Evolutionary conservation across 345 rosid genomes (phyloP).

Genomic region (Acer negundo): DNA sequence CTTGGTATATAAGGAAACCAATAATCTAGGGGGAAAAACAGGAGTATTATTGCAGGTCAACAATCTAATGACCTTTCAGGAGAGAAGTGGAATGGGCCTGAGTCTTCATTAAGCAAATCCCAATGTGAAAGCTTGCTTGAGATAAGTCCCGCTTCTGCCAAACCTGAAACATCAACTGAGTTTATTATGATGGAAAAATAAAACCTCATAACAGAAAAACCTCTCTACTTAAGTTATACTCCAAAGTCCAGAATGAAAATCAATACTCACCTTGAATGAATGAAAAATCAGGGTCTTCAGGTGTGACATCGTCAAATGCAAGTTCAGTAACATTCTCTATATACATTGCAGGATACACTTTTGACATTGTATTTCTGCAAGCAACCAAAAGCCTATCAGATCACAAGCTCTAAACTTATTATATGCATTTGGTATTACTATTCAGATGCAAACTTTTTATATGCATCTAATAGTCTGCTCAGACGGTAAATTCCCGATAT

Average conservation of each 20-base stretch:
- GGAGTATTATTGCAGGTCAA: slow-evolving; percentile 9
- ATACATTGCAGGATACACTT: slow-evolving; percentile 95
- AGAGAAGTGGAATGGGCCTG: slow-evolving; percentile 50
- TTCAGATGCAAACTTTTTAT: slow-evolving; percentile 1
- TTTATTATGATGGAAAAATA: slow-evolving; percentile 19
- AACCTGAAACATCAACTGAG: slow-evolving; percentile 56
- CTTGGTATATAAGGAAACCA: neutral
- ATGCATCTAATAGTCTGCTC: neutral
- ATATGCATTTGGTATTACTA: neutral
- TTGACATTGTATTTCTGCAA: slow-evolving; percentile 72
- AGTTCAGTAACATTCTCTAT: slow-evolving; percentile 88
- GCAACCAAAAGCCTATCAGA: slow-evolving; percentile 26
- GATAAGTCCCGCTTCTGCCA: slow-evolving; percentile 98
- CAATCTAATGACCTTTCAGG: slow-evolving; percentile 67
- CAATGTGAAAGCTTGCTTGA: slow-evolving; percentile 82
- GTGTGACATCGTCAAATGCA: slow-evolving; percentile 85
- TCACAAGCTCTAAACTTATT: slow-evolving; percentile 8
- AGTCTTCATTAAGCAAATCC: slow-evolving; percentile 53
- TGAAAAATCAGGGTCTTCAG: slow-evolving; percentile 88
- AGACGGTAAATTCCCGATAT: slow-evolving; percentile 20
- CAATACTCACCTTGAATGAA: slow-evolving; percentile 84
- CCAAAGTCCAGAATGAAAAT: slow-evolving; percentile 6
- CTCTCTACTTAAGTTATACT: neutral
- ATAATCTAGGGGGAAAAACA: neutral
- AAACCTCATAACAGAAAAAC: neutral